phyloP scores from a whole-genome alignment of 116 monocot genomes.

The Posidonia oceanica region DNA sequence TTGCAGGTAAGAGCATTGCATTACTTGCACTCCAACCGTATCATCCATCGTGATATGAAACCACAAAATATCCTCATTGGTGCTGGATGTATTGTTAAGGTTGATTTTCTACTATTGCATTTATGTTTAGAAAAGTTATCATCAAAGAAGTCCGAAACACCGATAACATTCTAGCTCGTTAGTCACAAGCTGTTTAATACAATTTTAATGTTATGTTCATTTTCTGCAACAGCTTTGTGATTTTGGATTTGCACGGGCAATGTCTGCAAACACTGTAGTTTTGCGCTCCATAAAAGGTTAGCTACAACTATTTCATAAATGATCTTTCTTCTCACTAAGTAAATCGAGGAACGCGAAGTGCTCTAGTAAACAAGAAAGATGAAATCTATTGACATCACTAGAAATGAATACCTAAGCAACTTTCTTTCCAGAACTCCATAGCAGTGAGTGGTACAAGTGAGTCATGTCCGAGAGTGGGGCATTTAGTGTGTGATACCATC shows the following conservation, averaged over 20 bases:
- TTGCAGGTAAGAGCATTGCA: slow-evolving; percentile 84
- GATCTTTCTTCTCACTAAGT: neutral
- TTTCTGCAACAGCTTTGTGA: slow-evolving; percentile 69
- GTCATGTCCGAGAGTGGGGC: too few species aligned
- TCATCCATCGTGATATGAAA: slow-evolving; percentile 99
- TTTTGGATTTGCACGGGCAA: slow-evolving; percentile 98
- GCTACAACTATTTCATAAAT: neutral
- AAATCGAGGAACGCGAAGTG: too few species aligned
- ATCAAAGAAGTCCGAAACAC: neutral
- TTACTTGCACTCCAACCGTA: slow-evolving; percentile 96
- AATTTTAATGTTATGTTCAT: neutral
- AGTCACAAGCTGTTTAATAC: neutral
- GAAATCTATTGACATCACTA: too few species aligned
- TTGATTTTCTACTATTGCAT: neutral
- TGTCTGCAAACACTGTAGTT: slow-evolving; percentile 98
- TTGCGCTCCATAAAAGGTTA: slow-evolving; percentile 94
- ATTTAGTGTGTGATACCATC: too few species aligned
- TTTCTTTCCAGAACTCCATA: too few species aligned
- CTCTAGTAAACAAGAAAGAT: too few species aligned
- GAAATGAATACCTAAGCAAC: too few species aligned
- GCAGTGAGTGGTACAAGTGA: too few species aligned
- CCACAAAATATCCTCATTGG: slow-evolving; percentile 96
- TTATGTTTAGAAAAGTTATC: neutral
- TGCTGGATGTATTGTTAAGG: slow-evolving; percentile 91
- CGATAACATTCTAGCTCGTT: neutral